A percentile compares a stretch with the other conserved stretches of the same genome.
phyloP scores from a whole-genome alignment of 768 basidiomycete genomes.

The Tubosaeta sp. region DNA sequence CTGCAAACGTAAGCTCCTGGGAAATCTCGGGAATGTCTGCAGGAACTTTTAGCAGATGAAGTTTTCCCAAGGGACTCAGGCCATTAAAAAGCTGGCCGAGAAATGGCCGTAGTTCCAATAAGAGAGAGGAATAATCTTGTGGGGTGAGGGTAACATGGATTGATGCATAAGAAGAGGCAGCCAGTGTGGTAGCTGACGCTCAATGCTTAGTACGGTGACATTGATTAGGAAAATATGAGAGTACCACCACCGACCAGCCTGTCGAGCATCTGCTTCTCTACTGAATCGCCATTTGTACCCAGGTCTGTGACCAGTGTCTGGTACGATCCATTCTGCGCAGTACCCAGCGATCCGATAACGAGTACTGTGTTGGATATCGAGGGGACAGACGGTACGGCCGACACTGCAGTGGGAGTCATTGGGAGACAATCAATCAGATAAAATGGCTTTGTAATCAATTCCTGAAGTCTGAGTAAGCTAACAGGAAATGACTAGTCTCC shows the following conservation, averaged over 20 bases:
- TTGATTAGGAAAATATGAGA: not conserved
- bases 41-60: slow-evolving; percentile 58
- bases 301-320: slow-evolving; percentile 63
- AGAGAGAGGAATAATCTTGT: slow-evolving; percentile 57
- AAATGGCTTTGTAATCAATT: slow-evolving; percentile 19
- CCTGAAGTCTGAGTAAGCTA: slow-evolving; percentile 19
- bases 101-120: slow-evolving; percentile 49
- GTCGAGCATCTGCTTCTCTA: slow-evolving; percentile 81
- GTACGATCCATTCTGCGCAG: slow-evolving; percentile 77
- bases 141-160: slow-evolving; percentile 64
- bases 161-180: slow-evolving; percentile 53
- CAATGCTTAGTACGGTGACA: not conserved
- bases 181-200: slow-evolving; percentile 52
- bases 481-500: not conserved
- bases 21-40: slow-evolving; percentile 42
- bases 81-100: slow-evolving; percentile 57
- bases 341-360: slow-evolving; percentile 72
- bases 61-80: slow-evolving; percentile 62
- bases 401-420: slow-evolving; percentile 66
- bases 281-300: slow-evolving; percentile 42
- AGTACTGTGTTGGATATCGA: slow-evolving; percentile 40
- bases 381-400: slow-evolving; percentile 18
- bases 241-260: slow-evolving; percentile 76
- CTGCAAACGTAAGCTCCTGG: slow-evolving; percentile 59
- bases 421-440: not conserved